Conservation (phyloP, 2,329 filamentous ascomycete genomes). For the Colletotrichum sp. region DNA sequence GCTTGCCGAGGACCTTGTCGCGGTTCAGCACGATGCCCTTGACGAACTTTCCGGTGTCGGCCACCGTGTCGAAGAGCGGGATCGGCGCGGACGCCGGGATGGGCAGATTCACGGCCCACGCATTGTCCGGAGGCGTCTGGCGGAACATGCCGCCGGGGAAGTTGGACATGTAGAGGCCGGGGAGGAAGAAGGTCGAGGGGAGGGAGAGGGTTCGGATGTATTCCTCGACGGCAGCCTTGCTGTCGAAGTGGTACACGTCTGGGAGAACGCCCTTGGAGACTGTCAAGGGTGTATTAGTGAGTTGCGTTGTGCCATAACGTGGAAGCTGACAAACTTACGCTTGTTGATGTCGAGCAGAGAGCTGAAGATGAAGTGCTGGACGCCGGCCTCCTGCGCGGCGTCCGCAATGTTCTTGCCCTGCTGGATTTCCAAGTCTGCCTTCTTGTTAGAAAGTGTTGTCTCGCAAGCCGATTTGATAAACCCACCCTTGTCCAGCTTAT, state of each 20-base stretch:
- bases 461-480: background rate
- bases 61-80: slow-evolving; percentile 36
- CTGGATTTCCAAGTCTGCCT: slow-evolving; percentile 39
- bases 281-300: slow-evolving; percentile 21
- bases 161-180: slow-evolving; percentile 61
- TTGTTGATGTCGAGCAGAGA: slow-evolving; percentile 45
- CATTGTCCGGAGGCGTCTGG: slow-evolving; percentile 31
- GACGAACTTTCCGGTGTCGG: slow-evolving; percentile 47
- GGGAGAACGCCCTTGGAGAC: slow-evolving; percentile 44
- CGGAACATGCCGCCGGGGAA: slow-evolving; percentile 34
- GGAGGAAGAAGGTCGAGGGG: slow-evolving; percentile 55
- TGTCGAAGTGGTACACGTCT: slow-evolving; percentile 58
- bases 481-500: slow-evolving; percentile 37
- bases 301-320: background rate
- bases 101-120: slow-evolving; percentile 36
- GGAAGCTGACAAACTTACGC: slow-evolving; percentile 29
- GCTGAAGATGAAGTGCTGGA: slow-evolving; percentile 50
- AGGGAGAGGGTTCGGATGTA: slow-evolving; percentile 55
- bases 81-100: slow-evolving; percentile 32
- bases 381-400: slow-evolving; percentile 45
- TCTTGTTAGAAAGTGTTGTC: background rate
- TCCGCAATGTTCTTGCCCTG: slow-evolving; percentile 55
- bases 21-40: slow-evolving; percentile 30
- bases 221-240: slow-evolving; percentile 59
- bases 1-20: slow-evolving; percentile 32